Evolutionary conservation across 192 early-diverging fungal genomes (phyloP).

Genomic region (Chytriomyces sp.): DNA sequence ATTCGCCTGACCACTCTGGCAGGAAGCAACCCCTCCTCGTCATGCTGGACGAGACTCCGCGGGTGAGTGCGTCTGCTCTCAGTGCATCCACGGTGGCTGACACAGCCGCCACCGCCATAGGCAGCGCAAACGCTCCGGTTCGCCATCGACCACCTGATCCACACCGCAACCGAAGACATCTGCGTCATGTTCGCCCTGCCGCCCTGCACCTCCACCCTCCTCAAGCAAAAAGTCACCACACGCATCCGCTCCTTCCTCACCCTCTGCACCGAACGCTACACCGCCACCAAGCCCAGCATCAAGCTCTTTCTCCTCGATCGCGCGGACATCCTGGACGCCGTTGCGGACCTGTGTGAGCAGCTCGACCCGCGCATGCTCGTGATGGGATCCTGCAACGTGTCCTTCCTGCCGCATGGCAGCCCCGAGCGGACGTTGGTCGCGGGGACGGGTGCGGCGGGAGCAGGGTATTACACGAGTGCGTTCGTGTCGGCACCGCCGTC

Average conservation of each 20-base stretch:
- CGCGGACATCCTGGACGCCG: not conserved
- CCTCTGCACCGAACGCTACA: conserved; percentile 14
- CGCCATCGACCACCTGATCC: conserved; percentile 27
- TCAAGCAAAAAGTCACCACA: conserved; percentile 22
- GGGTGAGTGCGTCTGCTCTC: conserved; percentile 1
- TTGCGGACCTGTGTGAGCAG: conserved; percentile 8
- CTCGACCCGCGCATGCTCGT: conserved; percentile 18
- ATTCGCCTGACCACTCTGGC: too few species aligned
- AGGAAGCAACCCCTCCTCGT: conserved; percentile 20
- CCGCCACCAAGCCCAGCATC: not conserved
- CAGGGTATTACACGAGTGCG: not conserved
- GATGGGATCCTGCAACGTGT: not conserved
- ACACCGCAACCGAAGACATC: conserved; percentile 6
- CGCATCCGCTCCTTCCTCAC: conserved; percentile 22
- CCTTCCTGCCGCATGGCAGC: not conserved
- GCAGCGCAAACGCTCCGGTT: conserved; percentile 31
- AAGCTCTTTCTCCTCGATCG: conserved; percentile 5
- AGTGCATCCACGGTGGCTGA: not conserved
- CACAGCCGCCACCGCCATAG: not conserved
- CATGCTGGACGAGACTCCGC: conserved; percentile 19
- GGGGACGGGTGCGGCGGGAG: conserved; percentile 1
- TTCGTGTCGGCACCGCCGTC: not conserved
- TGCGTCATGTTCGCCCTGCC: conserved; percentile 12
- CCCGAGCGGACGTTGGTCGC: not conserved
- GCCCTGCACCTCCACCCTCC: conserved; percentile 5